A percentile compares a stretch with the other conserved stretches of the same genome.
These are phyloP conservation scores for Aureobasidium namibiae DNA, from an alignment of 2,329 filamentous ascomycete species.

Conservation along the genomic window DNA sequence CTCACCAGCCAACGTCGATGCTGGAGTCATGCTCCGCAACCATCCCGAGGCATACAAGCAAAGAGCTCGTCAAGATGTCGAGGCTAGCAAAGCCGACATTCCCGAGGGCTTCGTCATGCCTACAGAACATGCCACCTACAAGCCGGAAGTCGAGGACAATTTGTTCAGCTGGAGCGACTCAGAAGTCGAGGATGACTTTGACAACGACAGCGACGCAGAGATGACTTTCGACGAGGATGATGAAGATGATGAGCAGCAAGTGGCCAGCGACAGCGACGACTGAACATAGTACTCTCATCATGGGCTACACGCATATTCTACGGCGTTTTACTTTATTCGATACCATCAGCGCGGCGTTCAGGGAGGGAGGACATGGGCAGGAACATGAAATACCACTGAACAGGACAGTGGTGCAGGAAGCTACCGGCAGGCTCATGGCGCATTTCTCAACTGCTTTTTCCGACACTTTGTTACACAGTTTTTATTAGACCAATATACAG, in stretches of 20 bases:
- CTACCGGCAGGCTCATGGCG: background rate
- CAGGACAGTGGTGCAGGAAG: background rate
- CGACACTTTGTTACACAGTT: background rate
- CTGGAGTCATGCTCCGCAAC: slow-evolving; percentile 76
- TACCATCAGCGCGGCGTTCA: slow-evolving; percentile 10
- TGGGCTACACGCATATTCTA: background rate
- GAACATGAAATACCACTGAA: background rate
- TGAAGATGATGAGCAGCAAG: slow-evolving; percentile 53
- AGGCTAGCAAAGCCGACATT: slow-evolving; percentile 68
- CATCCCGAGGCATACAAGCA: slow-evolving; percentile 60
- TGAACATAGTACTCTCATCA: background rate
- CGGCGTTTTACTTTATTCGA: background rate
- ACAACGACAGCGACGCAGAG: slow-evolving; percentile 53
- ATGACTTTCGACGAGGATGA: slow-evolving; percentile 49
- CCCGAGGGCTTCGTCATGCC: slow-evolving; percentile 77
- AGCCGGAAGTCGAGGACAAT: slow-evolving; percentile 47
- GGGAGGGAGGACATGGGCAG: background rate
- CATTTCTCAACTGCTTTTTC: background rate
- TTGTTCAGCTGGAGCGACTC: slow-evolving; percentile 63
- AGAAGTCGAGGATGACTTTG: slow-evolving; percentile 61
- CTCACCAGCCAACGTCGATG: slow-evolving; percentile 91
- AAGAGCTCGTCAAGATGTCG: slow-evolving; percentile 61
- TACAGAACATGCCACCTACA: slow-evolving; percentile 54
- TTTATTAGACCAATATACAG: slow-evolving; percentile 2
- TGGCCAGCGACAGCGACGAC: slow-evolving; percentile 44